These are phyloP conservation scores for Sextonia rubra DNA, from an alignment of 164 flowering plant genomes.

Conservation along the genomic window DNA sequence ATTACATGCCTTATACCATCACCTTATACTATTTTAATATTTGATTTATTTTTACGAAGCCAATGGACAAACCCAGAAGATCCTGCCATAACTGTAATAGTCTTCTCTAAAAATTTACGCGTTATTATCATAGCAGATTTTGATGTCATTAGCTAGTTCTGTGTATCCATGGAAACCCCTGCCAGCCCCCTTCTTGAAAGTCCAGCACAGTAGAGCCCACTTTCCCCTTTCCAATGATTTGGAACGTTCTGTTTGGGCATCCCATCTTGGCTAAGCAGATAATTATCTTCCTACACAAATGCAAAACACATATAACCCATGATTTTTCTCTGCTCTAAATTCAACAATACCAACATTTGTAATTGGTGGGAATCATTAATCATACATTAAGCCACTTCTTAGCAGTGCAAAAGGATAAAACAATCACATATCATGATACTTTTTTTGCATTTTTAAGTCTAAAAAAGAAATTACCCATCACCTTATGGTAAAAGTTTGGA, in stretches of 20 bases:
- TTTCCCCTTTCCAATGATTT: neutral
- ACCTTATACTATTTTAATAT: neutral
- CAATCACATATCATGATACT: too few relatives aligned
- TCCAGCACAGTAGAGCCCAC: neutral
- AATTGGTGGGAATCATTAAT: neutral
- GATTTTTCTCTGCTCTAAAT: neutral
- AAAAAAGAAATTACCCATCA: too few relatives aligned
- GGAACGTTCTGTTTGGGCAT: neutral
- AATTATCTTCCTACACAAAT: neutral
- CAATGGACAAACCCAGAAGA: too few relatives aligned
- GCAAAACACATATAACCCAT: neutral
- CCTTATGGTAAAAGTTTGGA: too few relatives aligned
- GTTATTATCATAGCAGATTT: too few relatives aligned
- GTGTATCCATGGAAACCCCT: neutral
- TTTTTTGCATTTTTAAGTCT: too few relatives aligned
- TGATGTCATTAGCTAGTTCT: too few relatives aligned
- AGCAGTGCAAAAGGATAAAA: too few relatives aligned
- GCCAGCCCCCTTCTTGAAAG: neutral
- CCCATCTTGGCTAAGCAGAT: neutral
- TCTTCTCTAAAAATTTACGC: too few relatives aligned
- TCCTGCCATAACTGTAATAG: too few relatives aligned
- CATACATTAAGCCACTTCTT: constrained; percentile 6
- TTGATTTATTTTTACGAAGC: too few relatives aligned
- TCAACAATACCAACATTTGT: neutral
- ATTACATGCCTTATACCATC: too few relatives aligned